Evolutionary conservation across 179 eudicot species (phyloP).

Genomic region (Spinacia oleracea): DNA sequence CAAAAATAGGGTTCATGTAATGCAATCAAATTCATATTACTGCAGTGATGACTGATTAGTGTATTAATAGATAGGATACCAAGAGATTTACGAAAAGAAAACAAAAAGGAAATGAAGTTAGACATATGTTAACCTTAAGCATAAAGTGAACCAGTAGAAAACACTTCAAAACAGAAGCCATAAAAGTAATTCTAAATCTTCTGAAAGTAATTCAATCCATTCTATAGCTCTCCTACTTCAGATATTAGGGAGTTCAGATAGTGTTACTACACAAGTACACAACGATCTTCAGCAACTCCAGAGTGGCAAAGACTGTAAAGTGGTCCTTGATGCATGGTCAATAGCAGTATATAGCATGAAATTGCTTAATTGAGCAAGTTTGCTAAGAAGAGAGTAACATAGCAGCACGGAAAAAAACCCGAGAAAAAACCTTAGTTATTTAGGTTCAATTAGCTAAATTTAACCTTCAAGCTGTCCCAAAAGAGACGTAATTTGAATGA

Average conservation of each 20-base stretch:
- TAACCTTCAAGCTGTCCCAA: background rate
- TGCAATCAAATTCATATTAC: background rate
- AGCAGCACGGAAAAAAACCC: background rate
- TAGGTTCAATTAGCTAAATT: background rate
- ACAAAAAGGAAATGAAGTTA: constrained; percentile 2
- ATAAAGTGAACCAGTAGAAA: background rate
- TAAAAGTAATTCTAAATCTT: background rate
- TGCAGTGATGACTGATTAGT: too few species aligned
- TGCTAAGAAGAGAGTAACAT: background rate
- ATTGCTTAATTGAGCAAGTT: background rate
- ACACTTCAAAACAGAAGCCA: background rate
- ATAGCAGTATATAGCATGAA: background rate
- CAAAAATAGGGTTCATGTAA: background rate
- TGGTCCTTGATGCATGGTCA: background rate
- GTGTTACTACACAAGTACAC: background rate
- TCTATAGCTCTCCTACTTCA: background rate
- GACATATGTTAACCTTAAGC: background rate
- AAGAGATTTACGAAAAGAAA: background rate
- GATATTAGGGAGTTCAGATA: background rate
- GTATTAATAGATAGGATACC: background rate
- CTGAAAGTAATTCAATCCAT: background rate
- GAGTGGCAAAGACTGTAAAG: background rate
- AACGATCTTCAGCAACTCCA: background rate
- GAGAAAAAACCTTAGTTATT: background rate
- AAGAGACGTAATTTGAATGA: background rate